Base-by-base conservation (phyloP, 2,329 filamentous ascomycete species). In the Chaetoscypha palmicola region DNA sequence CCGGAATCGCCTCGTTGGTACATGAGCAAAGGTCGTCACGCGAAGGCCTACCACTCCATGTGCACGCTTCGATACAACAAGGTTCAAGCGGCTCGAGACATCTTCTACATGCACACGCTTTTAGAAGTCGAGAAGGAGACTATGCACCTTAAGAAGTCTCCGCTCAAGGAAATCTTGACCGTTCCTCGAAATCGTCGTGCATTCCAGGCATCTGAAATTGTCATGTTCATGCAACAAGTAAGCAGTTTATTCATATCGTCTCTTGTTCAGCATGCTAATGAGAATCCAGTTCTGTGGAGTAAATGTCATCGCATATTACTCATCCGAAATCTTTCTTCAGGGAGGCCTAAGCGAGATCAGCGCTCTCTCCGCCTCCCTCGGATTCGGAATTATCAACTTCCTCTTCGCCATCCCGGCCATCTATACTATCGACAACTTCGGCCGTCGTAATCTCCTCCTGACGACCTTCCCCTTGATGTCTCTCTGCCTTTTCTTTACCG, bases 381-480 rank as follows among this genome's bases (percentile, higher is more conserved):
- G 79, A 1, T 81, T 77, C 38, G 80, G 80, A 2, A 65, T 80
- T 38, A 72, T 83, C 56, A 83, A 83, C 58, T 83, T 75, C 65
- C 58, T 83, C 26, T 81, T 81, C 49, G 77, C 79, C 1, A 66
- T 81, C 10, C 77, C 77, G 0, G 78, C 77, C 3, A 64, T 83
- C 36, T 80, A 76, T 58, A 82, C 78, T 4, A 84, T 84, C 50
- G 81, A 86, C 56, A 81, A 74, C 0, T 83, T 80, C 46, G 81
- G 81, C 5, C 73, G 81, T 3, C 42, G 42, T 14, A 45, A 55
- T 72, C 42, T 45, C 16, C 42, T 45, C 14, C 36, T 45, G 2
- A 45, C 42, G 4, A 45, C 42, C 12, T 45, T 45, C 22, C 42
- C 42, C 5, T 16, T 45, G 9, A 45, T 45, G 42, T n/a, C 42